These are phyloP conservation scores for Mycena galopus DNA, from an alignment of 768 basidiomycete genomes.

Conservation along the genomic window DNA sequence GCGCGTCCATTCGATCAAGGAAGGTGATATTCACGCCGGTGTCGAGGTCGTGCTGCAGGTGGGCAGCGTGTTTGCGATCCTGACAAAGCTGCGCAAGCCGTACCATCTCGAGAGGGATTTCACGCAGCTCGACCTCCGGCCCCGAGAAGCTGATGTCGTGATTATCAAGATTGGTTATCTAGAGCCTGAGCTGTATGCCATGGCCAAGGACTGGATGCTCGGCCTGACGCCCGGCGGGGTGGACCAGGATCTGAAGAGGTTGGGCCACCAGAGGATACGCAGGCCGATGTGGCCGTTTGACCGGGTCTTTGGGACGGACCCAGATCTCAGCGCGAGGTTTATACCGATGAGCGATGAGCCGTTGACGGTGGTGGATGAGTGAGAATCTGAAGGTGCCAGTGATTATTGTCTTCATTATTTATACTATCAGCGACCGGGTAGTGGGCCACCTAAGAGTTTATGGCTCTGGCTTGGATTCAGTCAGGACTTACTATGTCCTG, in stretches of 20 bases:
- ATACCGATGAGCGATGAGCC: conserved; percentile 18
- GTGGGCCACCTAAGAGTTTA: too few species aligned
- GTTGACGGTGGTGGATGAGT: conserved; percentile 20
- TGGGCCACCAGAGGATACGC: conserved; percentile 17
- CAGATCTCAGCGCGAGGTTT: conserved; percentile 15
- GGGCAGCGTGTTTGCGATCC: conserved; percentile 16
- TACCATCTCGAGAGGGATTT: conserved; percentile 18
- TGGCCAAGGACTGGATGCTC: conserved; percentile 19
- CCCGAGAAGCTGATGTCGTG: conserved; percentile 15
- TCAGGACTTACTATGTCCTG: not conserved
- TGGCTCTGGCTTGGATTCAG: too few species aligned
- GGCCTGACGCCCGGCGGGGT: conserved; percentile 17
- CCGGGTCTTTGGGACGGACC: conserved; percentile 8
- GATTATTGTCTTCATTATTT: conserved; percentile 6
- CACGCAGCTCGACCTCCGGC: conserved; percentile 17
- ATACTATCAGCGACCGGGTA: too few species aligned
- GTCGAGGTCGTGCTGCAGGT: conserved; percentile 12
- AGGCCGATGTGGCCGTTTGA: conserved; percentile 17
- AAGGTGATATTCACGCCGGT: conserved; percentile 15
- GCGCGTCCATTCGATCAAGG: conserved; percentile 18
- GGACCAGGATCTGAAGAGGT: conserved; percentile 14
- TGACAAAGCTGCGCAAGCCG: conserved; percentile 18
- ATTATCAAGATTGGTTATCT: conserved; percentile 17
- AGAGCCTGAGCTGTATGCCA: conserved; percentile 18
- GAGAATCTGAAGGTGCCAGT: conserved; percentile 14